phyloP scores from a whole-genome alignment of 805 yeast species.

The Candida montana region DNA sequence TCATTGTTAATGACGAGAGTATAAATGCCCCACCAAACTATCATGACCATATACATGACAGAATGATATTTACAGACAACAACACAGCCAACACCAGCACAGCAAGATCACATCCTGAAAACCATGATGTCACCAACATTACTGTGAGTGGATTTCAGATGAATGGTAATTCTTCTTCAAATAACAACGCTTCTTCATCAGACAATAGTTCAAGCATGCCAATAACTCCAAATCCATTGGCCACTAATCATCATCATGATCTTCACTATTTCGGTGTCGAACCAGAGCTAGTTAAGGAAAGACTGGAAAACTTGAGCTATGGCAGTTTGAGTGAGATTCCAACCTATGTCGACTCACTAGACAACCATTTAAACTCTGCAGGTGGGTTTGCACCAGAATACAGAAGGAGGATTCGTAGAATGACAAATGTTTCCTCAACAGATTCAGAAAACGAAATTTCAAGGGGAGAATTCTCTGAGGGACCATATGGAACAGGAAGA shows the following conservation, averaged over 20 bases:
- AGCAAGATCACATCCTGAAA: too few species aligned
- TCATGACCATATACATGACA: conserved; percentile 65
- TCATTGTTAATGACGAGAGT: conserved; percentile 34
- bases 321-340: conserved; percentile 60
- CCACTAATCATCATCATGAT: too few species aligned
- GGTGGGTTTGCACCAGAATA: conserved; percentile 57
- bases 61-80: conserved; percentile 27
- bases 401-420: conserved; percentile 2
- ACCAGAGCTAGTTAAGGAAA: conserved; percentile 7
- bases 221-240: too few species aligned
- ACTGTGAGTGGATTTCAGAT: conserved; percentile 5
- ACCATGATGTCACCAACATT: not conserved
- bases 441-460: not conserved
- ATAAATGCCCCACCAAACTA: conserved; percentile 70
- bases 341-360: conserved; percentile 67
- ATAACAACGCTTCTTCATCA: not conserved
- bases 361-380: conserved; percentile 38
- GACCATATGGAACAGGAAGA: too few species aligned
- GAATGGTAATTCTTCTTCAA: not conserved
- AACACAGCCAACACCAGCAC: not conserved
- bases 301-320: conserved; percentile 25
- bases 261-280: too few species aligned
- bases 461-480: too few species aligned
- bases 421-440: not conserved
- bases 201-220: too few species aligned